Percentiles rank a stretch among this genome's conserved stretches.
Conservation (phyloP, 2,329 filamentous ascomycete species). For the Capronia coronata region DNA sequence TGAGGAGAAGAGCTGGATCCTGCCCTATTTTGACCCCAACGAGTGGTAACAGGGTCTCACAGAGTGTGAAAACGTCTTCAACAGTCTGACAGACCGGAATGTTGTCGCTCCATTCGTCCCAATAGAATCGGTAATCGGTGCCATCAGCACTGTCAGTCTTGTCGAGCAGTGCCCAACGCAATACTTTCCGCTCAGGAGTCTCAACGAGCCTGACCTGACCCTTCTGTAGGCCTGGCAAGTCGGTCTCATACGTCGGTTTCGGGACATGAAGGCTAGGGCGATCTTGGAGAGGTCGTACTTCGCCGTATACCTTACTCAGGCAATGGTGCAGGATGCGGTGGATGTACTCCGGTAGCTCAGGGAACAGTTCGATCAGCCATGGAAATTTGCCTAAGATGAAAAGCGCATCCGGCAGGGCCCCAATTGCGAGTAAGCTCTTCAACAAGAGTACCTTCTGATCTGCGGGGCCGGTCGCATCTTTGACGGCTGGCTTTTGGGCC, state of each 20-base stretch:
- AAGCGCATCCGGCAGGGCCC: slow-evolving; percentile 84
- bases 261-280: slow-evolving; percentile 42
- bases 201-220: slow-evolving; percentile 59
- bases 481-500: slow-evolving; percentile 39
- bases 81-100: slow-evolving; percentile 84
- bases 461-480: slow-evolving; percentile 57
- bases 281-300: slow-evolving; percentile 43
- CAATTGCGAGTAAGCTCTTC: slow-evolving; percentile 79
- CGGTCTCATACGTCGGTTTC: slow-evolving; percentile 48
- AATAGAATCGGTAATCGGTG: slow-evolving; percentile 82
- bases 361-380: slow-evolving; percentile 81
- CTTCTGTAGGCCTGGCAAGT: slow-evolving; percentile 63
- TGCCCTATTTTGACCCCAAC: slow-evolving; percentile 85
- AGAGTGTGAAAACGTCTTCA: slow-evolving; percentile 84
- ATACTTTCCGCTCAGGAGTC: slow-evolving; percentile 56
- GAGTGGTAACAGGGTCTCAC: slow-evolving; percentile 73
- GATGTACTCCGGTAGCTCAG: slow-evolving; percentile 71
- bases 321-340: slow-evolving; percentile 81
- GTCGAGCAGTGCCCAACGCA: slow-evolving; percentile 81
- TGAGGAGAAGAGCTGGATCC: slow-evolving; percentile 69
- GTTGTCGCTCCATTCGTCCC: slow-evolving; percentile 94
- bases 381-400: slow-evolving; percentile 89
- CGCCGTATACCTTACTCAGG: slow-evolving; percentile 65
- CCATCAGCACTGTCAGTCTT: slow-evolving; percentile 67
- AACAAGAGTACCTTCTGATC: slow-evolving; percentile 86